Evolutionary conservation across 495 filamentous ascomycete genomes (phyloP), one percentile per base, ranked within the genome.

Genomic region (Penicillium antarcticum): DNA sequence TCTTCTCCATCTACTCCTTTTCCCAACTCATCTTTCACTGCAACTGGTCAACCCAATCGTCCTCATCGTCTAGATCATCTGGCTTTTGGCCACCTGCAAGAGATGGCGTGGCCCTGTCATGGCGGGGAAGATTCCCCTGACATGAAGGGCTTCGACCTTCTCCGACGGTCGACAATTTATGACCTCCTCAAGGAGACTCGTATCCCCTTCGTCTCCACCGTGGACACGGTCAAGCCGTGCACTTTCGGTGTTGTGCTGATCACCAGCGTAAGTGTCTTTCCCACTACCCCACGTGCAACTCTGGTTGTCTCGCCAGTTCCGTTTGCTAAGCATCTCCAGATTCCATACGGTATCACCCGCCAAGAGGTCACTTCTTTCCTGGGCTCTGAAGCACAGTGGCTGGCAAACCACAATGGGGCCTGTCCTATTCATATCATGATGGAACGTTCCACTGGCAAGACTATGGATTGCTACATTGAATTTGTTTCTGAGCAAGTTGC

Each of bases 361-460:
- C 54, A 77, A 7, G 87, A 91, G 53, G 75, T 91, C 17, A 67
- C 80, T 29, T 83, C 86, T 11, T 81, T 89, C 59, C 67, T 91
- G 10, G 87, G 87, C n/a, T 79, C 80, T 51, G 79, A 85, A 33
- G 48, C 58, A 29, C 71, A 16, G 14, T 13, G 1, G 4, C 73
- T 37, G 79, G 82, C 39, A 56, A 66, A 2, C 26, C 26, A 29
- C 26, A 29, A 29, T 29, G 26, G 26, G 6, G 74, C 84, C 5
- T 83, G 82, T 44, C 75, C 86, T 0, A 69, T 92, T 9, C 89
- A 94, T 57, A 89, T 94, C 53, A 87, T 91, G 55, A 90, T 94
- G 87, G 89, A 92, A 43, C 84, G 87, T 7, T 72, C 81, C 0
- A 88, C 86, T 1, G 79, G 80, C 41, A 92, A 92, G 76, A 92